A percentile compares a stretch with the other conserved stretches of the same genome.
Conservation (phyloP, 2,329 filamentous ascomycete species). For the Stenocarpella maydis region DNA sequence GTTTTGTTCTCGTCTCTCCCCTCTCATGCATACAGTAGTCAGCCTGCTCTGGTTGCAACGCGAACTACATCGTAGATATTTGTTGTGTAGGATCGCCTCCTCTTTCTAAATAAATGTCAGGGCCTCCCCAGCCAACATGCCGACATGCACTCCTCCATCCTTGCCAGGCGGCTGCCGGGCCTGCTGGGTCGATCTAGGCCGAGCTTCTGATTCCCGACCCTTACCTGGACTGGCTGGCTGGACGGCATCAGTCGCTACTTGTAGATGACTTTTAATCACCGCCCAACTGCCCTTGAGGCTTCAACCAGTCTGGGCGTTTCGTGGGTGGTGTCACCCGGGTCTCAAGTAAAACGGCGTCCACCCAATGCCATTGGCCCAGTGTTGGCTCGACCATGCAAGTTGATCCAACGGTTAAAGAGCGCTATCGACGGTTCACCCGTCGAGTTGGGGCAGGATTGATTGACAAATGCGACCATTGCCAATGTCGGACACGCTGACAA, state of each 20-base stretch:
- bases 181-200: constrained; percentile 8
- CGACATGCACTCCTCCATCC: constrained; percentile 19
- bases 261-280: background rate
- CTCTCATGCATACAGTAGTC: background rate
- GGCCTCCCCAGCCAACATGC: constrained; percentile 22
- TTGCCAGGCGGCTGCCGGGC: constrained; percentile 10
- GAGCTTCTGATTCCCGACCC: background rate
- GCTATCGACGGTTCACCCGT: background rate
- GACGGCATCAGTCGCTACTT: background rate
- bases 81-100: constrained; percentile 1
- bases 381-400: background rate
- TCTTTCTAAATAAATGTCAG: constrained; percentile 26
- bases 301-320: background rate
- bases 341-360: background rate
- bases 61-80: too few relatives aligned
- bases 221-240: background rate
- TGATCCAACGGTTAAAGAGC: constrained; percentile 9
- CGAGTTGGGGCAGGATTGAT: background rate
- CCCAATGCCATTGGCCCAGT: background rate
- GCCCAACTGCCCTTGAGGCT: background rate
- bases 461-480: constrained; percentile 15
- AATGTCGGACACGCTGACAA: constrained; percentile 1
- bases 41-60: background rate
- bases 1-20: too few relatives aligned
- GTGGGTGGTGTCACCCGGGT: constrained; percentile 13